A percentile compares a stretch with the other conserved stretches of the same genome.
These are phyloP conservation scores for Physcomitrellopsis africana DNA, from an alignment of 225 moss, liverwort and hornwort genomes.

Conservation along the genomic window DNA sequence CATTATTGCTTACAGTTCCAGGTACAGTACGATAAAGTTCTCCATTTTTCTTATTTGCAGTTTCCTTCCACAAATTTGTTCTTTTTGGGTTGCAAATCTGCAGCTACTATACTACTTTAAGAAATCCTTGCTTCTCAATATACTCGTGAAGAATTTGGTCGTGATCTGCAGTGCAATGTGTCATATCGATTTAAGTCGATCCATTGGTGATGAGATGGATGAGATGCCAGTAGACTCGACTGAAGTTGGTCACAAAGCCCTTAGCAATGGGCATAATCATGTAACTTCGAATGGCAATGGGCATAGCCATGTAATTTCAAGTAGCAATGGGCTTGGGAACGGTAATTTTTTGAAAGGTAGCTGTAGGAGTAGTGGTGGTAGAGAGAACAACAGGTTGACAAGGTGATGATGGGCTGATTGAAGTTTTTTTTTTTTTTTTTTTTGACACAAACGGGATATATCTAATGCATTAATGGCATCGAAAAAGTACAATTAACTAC, in stretches of 20 bases:
- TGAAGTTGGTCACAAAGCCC: background rate
- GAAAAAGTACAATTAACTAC: too few species aligned
- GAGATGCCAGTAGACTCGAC: slow-evolving; percentile 11
- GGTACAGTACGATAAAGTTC: slow-evolving; percentile 33
- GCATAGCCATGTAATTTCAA: slow-evolving; percentile 35
- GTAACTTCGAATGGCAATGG: slow-evolving; percentile 33
- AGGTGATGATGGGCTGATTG: slow-evolving; percentile 39
- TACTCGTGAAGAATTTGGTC: background rate
- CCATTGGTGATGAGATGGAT: slow-evolving; percentile 29
- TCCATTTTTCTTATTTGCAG: background rate
- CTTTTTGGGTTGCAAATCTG: too few species aligned
- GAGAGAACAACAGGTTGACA: slow-evolving; percentile 18
- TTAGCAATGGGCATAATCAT: slow-evolving; percentile 24
- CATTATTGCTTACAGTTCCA: slow-evolving; percentile 67
- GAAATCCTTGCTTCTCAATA: background rate
- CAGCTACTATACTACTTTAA: too few species aligned
- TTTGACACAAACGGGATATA: too few species aligned
- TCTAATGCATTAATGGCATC: too few species aligned
- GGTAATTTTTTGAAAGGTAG: slow-evolving; percentile 38
- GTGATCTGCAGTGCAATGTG: slow-evolving; percentile 67
- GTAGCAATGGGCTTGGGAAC: slow-evolving; percentile 36
- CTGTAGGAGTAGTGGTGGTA: slow-evolving; percentile 10
- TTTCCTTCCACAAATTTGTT: background rate
- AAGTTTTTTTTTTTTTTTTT: too few species aligned
- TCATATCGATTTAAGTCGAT: slow-evolving; percentile 65